Conservation (phyloP, 2,329 filamentous ascomycete species). For the Xylariaceae sp. region DNA sequence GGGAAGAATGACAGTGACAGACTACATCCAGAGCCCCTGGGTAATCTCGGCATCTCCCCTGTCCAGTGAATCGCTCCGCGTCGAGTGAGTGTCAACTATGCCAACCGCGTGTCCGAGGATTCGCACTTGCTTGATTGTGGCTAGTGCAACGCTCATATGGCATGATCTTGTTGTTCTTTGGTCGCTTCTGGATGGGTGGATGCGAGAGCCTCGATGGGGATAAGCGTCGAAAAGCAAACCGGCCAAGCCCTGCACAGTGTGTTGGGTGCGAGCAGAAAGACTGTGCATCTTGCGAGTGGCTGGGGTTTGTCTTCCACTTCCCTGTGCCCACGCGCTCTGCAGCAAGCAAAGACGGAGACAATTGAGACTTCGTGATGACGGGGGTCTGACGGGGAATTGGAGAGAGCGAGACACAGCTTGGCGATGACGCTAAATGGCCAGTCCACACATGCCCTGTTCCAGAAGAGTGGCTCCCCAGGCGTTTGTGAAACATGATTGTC, state of each 20-base stretch:
- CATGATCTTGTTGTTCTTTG: neutral
- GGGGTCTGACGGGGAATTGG: neutral
- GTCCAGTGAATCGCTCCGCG: no score
- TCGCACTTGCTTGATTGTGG: constrained; percentile 2
- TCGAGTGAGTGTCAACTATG: no score
- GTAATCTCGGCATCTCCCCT: constrained; percentile 3
- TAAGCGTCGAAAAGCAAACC: neutral
- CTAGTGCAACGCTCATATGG: constrained; percentile 1
- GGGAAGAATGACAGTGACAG: constrained; percentile 1
- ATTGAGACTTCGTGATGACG: neutral
- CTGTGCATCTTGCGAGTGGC: no score
- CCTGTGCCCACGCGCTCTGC: neutral
- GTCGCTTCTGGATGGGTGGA: neutral
- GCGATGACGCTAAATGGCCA: constrained; percentile 11
- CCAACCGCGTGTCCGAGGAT: no score
- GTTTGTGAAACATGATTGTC: constrained; percentile 51
- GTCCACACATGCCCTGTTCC: constrained; percentile 8
- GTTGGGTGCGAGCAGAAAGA: neutral
- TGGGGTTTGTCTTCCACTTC: no score
- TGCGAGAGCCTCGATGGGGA: neutral
- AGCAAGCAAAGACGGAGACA: neutral
- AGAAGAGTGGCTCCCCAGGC: constrained; percentile 34
- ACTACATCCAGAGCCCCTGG: constrained; percentile 4
- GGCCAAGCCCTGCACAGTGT: neutral
- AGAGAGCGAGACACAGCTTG: constrained; percentile 1